Evolutionary conservation across 2,329 filamentous ascomycete genomes (phyloP).

Genomic region (Penicillium concentricum): DNA sequence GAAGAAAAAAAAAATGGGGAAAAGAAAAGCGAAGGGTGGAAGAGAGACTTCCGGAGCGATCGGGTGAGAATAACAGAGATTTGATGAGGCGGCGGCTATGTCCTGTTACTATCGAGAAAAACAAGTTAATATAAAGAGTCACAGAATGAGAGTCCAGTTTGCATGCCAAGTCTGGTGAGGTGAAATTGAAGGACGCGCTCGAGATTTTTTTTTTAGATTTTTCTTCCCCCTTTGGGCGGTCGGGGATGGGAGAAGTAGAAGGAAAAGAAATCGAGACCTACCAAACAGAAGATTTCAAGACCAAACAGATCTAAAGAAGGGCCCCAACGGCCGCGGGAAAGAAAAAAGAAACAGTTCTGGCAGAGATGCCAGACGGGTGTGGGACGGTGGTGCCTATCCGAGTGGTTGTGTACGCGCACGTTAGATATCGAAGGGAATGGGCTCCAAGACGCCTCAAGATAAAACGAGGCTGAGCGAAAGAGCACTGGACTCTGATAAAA

Average conservation of each 20-base stretch:
- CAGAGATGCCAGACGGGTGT: conserved; percentile 25
- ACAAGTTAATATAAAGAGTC: conserved; percentile 18
- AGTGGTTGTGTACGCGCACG: conserved; percentile 12
- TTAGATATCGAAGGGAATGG: conserved; percentile 19
- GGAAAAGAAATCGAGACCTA: conserved; percentile 18
- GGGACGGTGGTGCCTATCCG: conserved; percentile 20
- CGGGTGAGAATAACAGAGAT: conserved; percentile 22
- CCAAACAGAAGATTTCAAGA: conserved; percentile 28
- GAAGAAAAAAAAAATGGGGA: conserved; percentile 23
- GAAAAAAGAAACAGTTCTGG: conserved; percentile 23
- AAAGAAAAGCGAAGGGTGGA: conserved; percentile 26
- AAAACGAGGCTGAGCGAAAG: conserved; percentile 7
- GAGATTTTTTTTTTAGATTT: conserved; percentile 4
- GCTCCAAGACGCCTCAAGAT: conserved; percentile 18
- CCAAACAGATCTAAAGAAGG: conserved; percentile 26
- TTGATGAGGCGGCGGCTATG: conserved; percentile 36
- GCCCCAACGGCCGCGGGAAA: conserved; percentile 30
- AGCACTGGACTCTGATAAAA: conserved; percentile 11
- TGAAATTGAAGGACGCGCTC: conserved; percentile 4
- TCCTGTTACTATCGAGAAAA: conserved; percentile 22
- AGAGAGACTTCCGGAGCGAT: conserved; percentile 32
- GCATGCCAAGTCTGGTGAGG: conserved; percentile 9
- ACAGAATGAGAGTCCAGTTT: conserved; percentile 10
- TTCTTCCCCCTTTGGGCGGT: conserved; percentile 4
- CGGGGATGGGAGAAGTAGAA: not conserved